Conservation (phyloP, 257 asterid species). For the Petunia axillaris region DNA sequence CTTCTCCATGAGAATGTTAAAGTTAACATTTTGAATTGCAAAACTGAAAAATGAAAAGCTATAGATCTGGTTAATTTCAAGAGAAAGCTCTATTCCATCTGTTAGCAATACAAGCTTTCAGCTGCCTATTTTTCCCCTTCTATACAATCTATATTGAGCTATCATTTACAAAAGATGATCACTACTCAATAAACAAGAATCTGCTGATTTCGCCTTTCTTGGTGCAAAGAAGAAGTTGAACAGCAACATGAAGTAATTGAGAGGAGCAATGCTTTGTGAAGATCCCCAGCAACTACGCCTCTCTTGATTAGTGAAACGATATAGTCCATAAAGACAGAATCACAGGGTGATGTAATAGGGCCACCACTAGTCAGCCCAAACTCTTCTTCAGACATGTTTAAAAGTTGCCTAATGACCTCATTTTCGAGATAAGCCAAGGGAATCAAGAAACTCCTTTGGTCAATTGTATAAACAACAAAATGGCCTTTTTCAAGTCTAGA, state of each 20-base stretch:
- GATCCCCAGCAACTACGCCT: conserved; percentile 30
- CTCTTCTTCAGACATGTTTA: conserved; percentile 41
- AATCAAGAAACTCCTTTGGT: conserved; percentile 33
- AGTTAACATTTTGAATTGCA: not conserved
- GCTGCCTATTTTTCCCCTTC: not conserved
- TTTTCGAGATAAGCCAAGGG: conserved; percentile 40
- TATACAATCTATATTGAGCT: too few relatives aligned
- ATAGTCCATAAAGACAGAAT: conserved; percentile 35
- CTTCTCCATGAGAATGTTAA: not conserved
- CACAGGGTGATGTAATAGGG: conserved; percentile 37
- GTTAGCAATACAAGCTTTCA: not conserved
- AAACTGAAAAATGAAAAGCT: not conserved
- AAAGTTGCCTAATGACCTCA: conserved; percentile 29
- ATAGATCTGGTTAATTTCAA: not conserved
- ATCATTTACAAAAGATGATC: too few relatives aligned
- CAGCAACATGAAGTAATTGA: conserved; percentile 24
- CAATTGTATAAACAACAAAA: conserved; percentile 40
- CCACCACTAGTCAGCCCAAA: not conserved
- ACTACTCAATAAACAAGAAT: not conserved
- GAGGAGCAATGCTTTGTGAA: conserved; percentile 34
- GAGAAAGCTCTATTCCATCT: not conserved
- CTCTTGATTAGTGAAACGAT: conserved; percentile 32
- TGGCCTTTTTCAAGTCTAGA: conserved; percentile 37
- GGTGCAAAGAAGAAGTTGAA: not conserved
- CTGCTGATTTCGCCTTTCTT: not conserved